Percentiles rank a stretch among this genome's conserved stretches.
phyloP scores from a whole-genome alignment of 345 rosid species.

The Lumnitzera littorea region DNA sequence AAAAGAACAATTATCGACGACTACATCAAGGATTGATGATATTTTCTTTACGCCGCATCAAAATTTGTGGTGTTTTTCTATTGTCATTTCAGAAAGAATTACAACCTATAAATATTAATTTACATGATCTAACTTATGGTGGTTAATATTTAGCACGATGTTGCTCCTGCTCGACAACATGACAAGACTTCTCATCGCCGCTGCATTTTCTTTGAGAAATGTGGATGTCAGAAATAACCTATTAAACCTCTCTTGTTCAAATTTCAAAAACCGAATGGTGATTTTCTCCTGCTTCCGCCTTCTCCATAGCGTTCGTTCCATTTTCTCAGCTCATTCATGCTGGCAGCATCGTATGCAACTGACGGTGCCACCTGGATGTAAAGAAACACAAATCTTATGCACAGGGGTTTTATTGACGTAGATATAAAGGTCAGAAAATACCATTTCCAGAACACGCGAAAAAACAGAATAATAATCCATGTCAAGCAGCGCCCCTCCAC shows the following conservation, averaged over 20 bases:
- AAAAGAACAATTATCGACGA: no score
- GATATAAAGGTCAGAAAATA: background rate
- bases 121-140: constrained; percentile 9
- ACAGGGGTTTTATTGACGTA: background rate
- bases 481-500: no score
- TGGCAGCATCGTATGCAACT: constrained; percentile 75
- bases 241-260: background rate
- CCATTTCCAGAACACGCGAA: background rate
- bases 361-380: constrained; percentile 78
- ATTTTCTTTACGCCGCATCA: background rate
- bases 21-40: no score
- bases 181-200: no score
- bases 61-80: background rate
- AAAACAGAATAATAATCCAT: no score
- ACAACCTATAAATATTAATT: background rate
- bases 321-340: constrained; percentile 94
- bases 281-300: constrained; percentile 80
- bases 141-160: background rate
- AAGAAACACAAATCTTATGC: background rate
- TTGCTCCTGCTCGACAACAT: background rate
- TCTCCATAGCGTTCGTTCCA: constrained; percentile 99
- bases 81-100: background rate
- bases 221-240: background rate
- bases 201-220: background rate
- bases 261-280: constrained; percentile 77